Evolutionary conservation across 495 filamentous ascomycete species (phyloP), one percentile per base, ranked within the genome.

Genomic region (Podospora bellae-mahoneyi): DNA sequence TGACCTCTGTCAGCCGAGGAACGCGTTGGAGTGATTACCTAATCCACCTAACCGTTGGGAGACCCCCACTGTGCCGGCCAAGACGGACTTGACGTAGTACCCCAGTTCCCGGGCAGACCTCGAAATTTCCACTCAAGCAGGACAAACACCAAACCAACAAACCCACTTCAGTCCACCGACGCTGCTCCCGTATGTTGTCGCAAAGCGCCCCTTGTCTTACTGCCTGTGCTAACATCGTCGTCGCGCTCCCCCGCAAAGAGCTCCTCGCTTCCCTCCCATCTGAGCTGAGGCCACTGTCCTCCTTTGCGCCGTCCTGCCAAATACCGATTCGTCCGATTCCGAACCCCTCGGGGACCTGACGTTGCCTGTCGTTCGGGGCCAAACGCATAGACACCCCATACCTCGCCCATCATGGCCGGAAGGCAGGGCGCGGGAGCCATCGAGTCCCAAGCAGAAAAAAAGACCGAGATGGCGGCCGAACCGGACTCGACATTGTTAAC

Each of bases 21-120:
- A 13, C 39, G 39, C 39, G 39, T 59, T 59, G 4, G 15, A 26
- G 56, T 23, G 39, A 48, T 48, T 48, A 48, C 39, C 39, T 48
- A 48, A 48, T 5, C 6, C 9, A 10, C 30, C 30, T 6, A 5
- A 23, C 23, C 1, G 23, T 23, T 23, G 23, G 23, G 23, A 0
- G 30, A 5, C 4, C 30, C 39, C 39, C 39, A 48, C 39, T 13
- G 7, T 48, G 9, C 39, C 15, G 18, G 57, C 66, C 58, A 66
- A 65, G 69, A 69, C 67, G 62, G 66, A 69, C 69, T 74, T 76
- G 74, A 74, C 74, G 74, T 76, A 71, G 70, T 67, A 72, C 70
- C 32, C 53, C 23, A 60, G 23, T 20, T 26, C 6, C 55, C 62
- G 55, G 55, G 32, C 26, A 63, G 55, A 34, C 26, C 60, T 68